Conservation (phyloP, 371 early-diverging fungal genomes). For the Parasitella parasitica region DNA sequence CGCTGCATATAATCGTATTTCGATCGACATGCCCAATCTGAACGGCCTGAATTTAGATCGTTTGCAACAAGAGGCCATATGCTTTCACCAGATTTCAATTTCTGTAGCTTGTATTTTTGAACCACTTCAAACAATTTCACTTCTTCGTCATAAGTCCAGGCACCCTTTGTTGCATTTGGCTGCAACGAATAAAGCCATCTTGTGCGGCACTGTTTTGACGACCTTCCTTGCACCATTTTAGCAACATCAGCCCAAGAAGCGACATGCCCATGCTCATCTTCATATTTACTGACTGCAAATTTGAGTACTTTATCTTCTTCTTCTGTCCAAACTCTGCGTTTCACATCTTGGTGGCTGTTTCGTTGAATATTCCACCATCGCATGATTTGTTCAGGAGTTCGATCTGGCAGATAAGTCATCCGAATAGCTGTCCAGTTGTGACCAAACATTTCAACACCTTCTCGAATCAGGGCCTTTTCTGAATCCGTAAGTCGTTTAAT, state of each 20-base stretch:
- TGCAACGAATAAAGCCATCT: conserved; percentile 21
- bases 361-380: conserved; percentile 28
- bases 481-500: conserved; percentile 18
- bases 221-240: conserved; percentile 23
- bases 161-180: conserved; percentile 14
- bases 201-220: conserved; percentile 23
- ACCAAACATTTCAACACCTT: conserved; percentile 49
- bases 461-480: conserved; percentile 29
- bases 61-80: conserved; percentile 32
- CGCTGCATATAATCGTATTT: conserved; percentile 28
- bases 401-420: conserved; percentile 35
- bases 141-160: conserved; percentile 36
- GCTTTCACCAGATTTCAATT: background rate
- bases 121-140: conserved; percentile 34
- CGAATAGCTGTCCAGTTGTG: conserved; percentile 40
- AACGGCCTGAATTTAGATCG: conserved; percentile 30
- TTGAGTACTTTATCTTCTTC: conserved; percentile 28
- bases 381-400: conserved; percentile 37
- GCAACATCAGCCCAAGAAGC: conserved; percentile 29
- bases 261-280: background rate
- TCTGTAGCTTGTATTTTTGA: conserved; percentile 15
- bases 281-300: conserved; percentile 23
- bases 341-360: background rate
- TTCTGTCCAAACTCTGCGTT: conserved; percentile 21
- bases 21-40: conserved; percentile 17